Base-by-base conservation (phyloP, 176 grass and related monocot species). In the Saccharum spontaneum region DNA sequence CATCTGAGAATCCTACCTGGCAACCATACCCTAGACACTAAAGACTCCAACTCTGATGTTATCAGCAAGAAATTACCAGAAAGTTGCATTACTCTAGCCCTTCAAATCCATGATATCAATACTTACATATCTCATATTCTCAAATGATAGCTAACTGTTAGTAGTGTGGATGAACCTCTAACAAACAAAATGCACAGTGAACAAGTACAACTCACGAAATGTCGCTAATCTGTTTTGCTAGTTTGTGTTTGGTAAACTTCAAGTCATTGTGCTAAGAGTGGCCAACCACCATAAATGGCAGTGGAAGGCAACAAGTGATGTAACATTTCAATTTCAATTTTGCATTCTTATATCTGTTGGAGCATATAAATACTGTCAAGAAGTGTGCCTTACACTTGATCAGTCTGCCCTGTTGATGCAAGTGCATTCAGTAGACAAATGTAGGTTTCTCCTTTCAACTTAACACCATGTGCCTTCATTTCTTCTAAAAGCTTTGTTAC, bases 381-480 rank as follows among this genome's bases (percentile, higher is more conserved):
- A 52, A 73, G 55, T 79, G 71, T 6, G 22, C 71, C 92, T 88
- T 91, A 98, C 97, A 98, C 97, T 94, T 95, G 91, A 86, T 98
- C 93, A 12, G 81, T 92, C 37, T 84, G 86, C 61, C 93, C 97
- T 30, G 87, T 92, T 82, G 93, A 79, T 55, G 97, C 93, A 82
- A 95, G 84, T 77, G 97, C 88, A 91, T 95, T 98, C 48, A 98
- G 83, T 73, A 98, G 88, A 84, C 97, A 95, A 82, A 95, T 89
- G 78, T 98, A 98, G 16, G 93, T 98, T 89, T 98, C 97, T 81
- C 86, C 91, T 90, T 95, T 95, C 70, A 93, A 88, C 83, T 98
- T 98, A 76, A 95, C 88, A 1, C 86, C 90, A 71, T 95, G 90
- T 57, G 84, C 77, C 76, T 95, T 98, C 97, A 98, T 98, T 90